Evolutionary conservation across 2,329 filamentous ascomycete genomes (phyloP).

Genomic region (Alternaria atra): DNA sequence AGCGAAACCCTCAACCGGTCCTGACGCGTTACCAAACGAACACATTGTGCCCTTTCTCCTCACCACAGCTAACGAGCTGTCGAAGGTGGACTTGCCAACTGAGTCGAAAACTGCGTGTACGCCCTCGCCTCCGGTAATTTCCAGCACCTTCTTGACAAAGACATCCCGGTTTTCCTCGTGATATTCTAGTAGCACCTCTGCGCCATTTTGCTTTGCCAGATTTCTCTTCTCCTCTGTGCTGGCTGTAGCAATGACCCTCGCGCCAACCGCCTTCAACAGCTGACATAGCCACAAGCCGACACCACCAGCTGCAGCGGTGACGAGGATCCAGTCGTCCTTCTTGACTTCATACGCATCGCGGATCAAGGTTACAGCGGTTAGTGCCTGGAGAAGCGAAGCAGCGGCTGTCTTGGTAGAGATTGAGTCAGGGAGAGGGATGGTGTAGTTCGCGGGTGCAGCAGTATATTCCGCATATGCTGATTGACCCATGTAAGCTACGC

Average conservation of each 20-base stretch:
- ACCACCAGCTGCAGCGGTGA: slow-evolving; percentile 87
- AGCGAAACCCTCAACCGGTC: slow-evolving; percentile 75
- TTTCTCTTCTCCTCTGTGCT: slow-evolving; percentile 76
- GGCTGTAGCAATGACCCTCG: slow-evolving; percentile 81
- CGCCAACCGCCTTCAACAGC: slow-evolving; percentile 75
- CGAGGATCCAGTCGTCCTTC: slow-evolving; percentile 80
- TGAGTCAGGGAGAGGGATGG: slow-evolving; percentile 70
- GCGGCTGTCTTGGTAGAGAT: slow-evolving; percentile 70
- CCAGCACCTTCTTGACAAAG: slow-evolving; percentile 62
- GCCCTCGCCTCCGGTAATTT: slow-evolving; percentile 77
- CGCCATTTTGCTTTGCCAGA: slow-evolving; percentile 74
- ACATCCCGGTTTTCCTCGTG: slow-evolving; percentile 58
- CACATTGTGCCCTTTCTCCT: slow-evolving; percentile 80
- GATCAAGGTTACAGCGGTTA: slow-evolving; percentile 83
- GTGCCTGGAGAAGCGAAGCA: slow-evolving; percentile 78
- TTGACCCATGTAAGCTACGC: slow-evolving; percentile 73
- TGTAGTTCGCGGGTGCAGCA: slow-evolving; percentile 61
- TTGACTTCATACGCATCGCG: slow-evolving; percentile 76
- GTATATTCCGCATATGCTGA: slow-evolving; percentile 69
- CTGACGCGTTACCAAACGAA: slow-evolving; percentile 83
- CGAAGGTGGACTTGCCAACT: slow-evolving; percentile 86
- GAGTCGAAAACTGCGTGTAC: slow-evolving; percentile 84
- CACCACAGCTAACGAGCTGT: slow-evolving; percentile 76
- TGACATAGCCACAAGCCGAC: slow-evolving; percentile 76
- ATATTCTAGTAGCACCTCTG: slow-evolving; percentile 77